A percentile compares a stretch with the other conserved stretches of the same genome.
phyloP scores from a whole-genome alignment of 139 green algal species.

The Volvox reticuliferus region DNA sequence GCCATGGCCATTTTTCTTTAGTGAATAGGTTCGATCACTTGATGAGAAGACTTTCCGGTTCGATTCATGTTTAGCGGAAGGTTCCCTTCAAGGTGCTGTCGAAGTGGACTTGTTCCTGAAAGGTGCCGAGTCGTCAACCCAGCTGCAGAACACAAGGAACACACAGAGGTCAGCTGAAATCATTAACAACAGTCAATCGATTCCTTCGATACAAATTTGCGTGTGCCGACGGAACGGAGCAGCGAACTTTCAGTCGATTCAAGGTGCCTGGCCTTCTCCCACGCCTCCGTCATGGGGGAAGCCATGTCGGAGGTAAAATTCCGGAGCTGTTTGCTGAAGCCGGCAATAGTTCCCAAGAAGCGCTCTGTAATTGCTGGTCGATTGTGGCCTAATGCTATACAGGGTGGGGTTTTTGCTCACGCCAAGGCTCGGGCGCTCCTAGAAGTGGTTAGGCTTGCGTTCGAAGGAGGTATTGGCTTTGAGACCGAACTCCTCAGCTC shows the following conservation, averaged over 20 bases:
- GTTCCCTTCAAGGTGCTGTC: slow-evolving; percentile 1
- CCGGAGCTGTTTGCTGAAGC: not conserved
- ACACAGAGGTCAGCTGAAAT: too few species aligned
- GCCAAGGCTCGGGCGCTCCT: slow-evolving; percentile 22
- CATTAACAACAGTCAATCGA: too few species aligned
- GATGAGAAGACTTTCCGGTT: not conserved
- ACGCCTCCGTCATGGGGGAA: slow-evolving; percentile 23
- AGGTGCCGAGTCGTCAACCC: too few species aligned
- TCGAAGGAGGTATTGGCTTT: slow-evolving; percentile 8
- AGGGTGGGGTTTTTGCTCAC: not conserved
- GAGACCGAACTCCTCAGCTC: not conserved
- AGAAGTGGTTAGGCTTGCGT: slow-evolving; percentile 14
- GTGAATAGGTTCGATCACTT: not conserved
- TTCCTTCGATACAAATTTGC: too few species aligned
- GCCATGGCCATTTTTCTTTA: not conserved
- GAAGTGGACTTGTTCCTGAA: not conserved
- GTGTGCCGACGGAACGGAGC: not conserved
- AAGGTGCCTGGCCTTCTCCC: not conserved
- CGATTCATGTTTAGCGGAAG: not conserved
- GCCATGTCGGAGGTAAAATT: slow-evolving; percentile 20
- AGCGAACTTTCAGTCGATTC: not conserved
- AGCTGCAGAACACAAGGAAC: too few species aligned
- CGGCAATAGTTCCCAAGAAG: not conserved
- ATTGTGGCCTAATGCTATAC: not conserved
- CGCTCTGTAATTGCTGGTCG: not conserved